A percentile compares a stretch with the other conserved stretches of the same genome.
These are phyloP conservation scores for Suillus hirtellus DNA, from an alignment of 768 basidiomycete genomes.

Conservation along the genomic window DNA sequence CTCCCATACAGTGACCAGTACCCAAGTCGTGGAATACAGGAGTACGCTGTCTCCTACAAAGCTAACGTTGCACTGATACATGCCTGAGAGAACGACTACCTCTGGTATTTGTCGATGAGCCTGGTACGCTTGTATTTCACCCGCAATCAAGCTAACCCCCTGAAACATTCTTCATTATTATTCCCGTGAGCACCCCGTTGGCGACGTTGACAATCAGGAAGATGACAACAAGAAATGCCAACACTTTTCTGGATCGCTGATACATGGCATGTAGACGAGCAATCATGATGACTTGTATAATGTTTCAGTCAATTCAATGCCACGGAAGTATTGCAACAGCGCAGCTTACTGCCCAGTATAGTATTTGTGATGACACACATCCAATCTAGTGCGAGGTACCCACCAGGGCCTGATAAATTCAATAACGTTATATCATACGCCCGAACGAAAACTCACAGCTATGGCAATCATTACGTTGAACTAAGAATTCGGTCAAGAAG, in stretches of 20 bases:
- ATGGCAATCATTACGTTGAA: not conserved
- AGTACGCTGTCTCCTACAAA: not conserved
- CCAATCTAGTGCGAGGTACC: not conserved
- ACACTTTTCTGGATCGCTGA: not conserved
- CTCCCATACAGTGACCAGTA: not conserved
- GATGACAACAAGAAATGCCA: not conserved
- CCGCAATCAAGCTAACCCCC: not conserved
- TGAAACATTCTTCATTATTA: not conserved
- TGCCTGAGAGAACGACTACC: not conserved
- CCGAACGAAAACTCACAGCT: not conserved
- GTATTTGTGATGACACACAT: not conserved
- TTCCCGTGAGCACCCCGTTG: not conserved
- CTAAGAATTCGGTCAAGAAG: not conserved
- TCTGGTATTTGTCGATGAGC: not conserved
- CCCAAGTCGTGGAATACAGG: not conserved
- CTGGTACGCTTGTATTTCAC: not conserved
- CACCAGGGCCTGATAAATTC: not conserved
- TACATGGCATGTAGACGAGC: conserved; percentile 1
- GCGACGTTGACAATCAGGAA: not conserved
- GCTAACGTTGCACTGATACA: not conserved
- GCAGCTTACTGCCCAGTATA: not conserved
- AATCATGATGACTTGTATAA: not conserved
- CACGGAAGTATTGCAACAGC: not conserved
- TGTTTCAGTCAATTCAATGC: not conserved
- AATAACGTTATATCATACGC: not conserved